A percentile compares a stretch with the other conserved stretches of the same genome.
Conservation (phyloP, 208 protist species). For the Acanthamoeba pearcei region DNA sequence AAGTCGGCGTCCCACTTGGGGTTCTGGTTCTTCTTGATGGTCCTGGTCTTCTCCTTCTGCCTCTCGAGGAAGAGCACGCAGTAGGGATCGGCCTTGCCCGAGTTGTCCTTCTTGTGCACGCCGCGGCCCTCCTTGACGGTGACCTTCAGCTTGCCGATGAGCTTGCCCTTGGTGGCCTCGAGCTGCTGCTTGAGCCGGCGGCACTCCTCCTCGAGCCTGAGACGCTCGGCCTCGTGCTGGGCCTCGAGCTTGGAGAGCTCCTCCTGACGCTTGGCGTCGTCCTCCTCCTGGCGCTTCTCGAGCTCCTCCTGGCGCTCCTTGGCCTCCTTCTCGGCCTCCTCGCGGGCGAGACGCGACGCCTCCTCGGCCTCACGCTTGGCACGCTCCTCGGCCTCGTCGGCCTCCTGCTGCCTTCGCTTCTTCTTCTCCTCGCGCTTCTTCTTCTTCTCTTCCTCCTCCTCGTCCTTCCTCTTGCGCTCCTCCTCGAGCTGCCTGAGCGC, state of each 20-base stretch:
- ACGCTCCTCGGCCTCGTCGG: conserved; percentile 54
- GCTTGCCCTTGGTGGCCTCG: conserved; percentile 65
- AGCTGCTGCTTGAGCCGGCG: conserved; percentile 38
- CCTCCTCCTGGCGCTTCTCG: conserved; percentile 32
- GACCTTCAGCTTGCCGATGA: conserved; percentile 55
- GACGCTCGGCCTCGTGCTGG: conserved; percentile 58
- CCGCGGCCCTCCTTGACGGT: conserved; percentile 54
- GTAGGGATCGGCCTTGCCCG: conserved; percentile 66
- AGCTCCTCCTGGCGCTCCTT: conserved; percentile 53
- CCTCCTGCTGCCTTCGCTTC: conserved; percentile 37
- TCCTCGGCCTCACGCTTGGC: conserved; percentile 58
- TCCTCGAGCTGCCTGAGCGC: conserved; percentile 61
- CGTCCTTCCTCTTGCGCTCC: not conserved
- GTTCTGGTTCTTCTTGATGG: conserved; percentile 68
- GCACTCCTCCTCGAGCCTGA: conserved; percentile 41
- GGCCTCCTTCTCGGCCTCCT: conserved; percentile 63
- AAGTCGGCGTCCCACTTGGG: conserved; percentile 70
- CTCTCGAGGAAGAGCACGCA: conserved; percentile 69
- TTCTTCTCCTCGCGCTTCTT: conserved; percentile 65
- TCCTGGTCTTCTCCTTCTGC: conserved; percentile 68
- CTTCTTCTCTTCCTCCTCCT: conserved; percentile 64
- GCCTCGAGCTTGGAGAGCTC: conserved; percentile 47
- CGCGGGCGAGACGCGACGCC: not conserved
- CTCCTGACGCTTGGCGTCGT: conserved; percentile 38
- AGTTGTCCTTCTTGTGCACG: conserved; percentile 57